These are phyloP conservation scores for Capsicum rhomboideum DNA, from an alignment of 257 asterid genomes.

Conservation along the genomic window DNA sequence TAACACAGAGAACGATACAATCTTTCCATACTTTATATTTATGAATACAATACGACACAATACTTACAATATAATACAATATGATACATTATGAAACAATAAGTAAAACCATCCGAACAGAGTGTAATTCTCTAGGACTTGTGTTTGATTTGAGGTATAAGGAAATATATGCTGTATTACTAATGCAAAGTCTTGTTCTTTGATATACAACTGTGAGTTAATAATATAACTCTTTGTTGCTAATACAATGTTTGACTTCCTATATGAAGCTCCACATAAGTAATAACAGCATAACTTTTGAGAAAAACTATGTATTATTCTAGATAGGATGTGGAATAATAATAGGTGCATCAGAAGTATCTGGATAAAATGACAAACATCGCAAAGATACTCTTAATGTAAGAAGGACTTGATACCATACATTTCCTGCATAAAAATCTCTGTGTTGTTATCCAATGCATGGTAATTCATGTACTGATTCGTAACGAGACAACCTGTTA, in stretches of 20 bases:
- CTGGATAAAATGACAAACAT: background rate
- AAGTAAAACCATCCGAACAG: background rate
- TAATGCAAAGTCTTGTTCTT: background rate
- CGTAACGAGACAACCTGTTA: background rate
- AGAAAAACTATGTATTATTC: background rate
- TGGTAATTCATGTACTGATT: background rate
- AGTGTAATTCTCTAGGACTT: background rate
- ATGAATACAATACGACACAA: background rate
- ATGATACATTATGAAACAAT: background rate
- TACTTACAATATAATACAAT: background rate
- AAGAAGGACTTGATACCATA: background rate
- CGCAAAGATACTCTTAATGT: background rate
- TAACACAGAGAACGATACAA: background rate
- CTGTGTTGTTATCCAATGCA: background rate
- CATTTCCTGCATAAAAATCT: background rate
- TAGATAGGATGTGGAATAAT: background rate
- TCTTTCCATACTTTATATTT: background rate
- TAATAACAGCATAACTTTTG: no score
- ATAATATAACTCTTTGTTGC: background rate
- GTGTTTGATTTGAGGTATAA: background rate
- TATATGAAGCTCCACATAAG: background rate
- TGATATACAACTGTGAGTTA: background rate
- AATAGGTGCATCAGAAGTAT: background rate
- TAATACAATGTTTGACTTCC: background rate
- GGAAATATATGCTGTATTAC: background rate